These are phyloP conservation scores for Hymenoscyphus fraxineus DNA, from an alignment of 2,329 filamentous ascomycete species.

Conservation along the genomic window DNA sequence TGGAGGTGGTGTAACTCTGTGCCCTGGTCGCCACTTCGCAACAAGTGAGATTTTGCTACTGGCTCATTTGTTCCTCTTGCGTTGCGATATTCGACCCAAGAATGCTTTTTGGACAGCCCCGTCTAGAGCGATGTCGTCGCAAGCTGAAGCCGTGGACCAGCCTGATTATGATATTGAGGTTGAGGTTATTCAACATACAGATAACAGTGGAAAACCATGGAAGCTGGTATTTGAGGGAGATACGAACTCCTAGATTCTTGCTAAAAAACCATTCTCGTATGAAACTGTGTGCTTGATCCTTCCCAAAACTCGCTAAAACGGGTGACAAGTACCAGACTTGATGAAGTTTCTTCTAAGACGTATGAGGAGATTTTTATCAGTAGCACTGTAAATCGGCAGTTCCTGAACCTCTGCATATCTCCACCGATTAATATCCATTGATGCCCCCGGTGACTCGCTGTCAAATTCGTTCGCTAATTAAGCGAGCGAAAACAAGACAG, in stretches of 20 bases:
- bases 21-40: slow-evolving; percentile 38
- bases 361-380: no score
- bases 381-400: no score
- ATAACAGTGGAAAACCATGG: slow-evolving; percentile 11
- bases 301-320: no score
- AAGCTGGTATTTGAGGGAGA: background rate
- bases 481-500: no score
- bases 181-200: slow-evolving; percentile 16
- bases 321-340: no score
- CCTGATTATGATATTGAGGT: slow-evolving; percentile 25
- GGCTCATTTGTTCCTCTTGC: slow-evolving; percentile 19
- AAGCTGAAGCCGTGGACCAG: slow-evolving; percentile 21
- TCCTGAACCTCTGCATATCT: no score
- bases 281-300: no score
- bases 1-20: slow-evolving; percentile 37
- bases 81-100: slow-evolving; percentile 21
- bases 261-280: no score
- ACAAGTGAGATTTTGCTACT: slow-evolving; percentile 36
- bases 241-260: background rate
- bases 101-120: background rate
- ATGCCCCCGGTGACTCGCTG: no score
- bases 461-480: no score
- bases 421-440: no score
- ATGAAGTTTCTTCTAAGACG: no score
- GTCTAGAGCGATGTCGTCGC: slow-evolving; percentile 16